Percentiles rank a stretch among this genome's conserved stretches.
Evolutionary conservation across 495 filamentous ascomycete species (phyloP).

Genomic region (Astrocystis sublimbata): DNA sequence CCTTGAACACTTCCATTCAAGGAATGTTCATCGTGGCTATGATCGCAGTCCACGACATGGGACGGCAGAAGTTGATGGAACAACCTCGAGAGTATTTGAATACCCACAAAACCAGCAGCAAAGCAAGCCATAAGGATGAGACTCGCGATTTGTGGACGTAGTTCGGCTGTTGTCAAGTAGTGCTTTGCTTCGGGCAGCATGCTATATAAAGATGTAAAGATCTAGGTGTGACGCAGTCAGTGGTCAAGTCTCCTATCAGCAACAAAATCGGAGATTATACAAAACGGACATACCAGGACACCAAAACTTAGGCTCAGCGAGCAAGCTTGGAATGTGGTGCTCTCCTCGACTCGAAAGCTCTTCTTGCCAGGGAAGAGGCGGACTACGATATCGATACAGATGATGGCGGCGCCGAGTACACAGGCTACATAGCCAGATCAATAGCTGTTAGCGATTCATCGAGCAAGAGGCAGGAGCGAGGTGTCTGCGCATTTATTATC

Average conservation of each 20-base stretch:
- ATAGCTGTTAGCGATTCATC: constrained; percentile 11
- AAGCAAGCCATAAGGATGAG: constrained; percentile 78
- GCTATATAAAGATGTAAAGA: constrained; percentile 91
- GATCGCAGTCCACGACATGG: constrained; percentile 91
- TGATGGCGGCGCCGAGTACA: constrained; percentile 76
- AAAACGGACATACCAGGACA: constrained; percentile 74
- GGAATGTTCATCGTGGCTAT: constrained; percentile 65
- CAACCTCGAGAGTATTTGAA: constrained; percentile 75
- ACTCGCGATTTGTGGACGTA: constrained; percentile 64
- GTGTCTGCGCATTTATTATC: constrained; percentile 9
- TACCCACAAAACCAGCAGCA: constrained; percentile 77
- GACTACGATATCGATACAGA: constrained; percentile 80
- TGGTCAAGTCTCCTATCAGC: constrained; percentile 11
- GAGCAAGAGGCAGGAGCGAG: constrained; percentile 11
- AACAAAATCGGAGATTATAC: constrained; percentile 5
- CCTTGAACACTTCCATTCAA: constrained; percentile 33
- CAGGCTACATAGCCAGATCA: constrained; percentile 58
- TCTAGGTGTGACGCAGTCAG: constrained; percentile 49
- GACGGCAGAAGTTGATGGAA: constrained; percentile 85
- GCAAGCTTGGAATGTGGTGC: constrained; percentile 80
- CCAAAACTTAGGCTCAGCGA: constrained; percentile 93
- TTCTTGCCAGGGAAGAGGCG: constrained; percentile 68
- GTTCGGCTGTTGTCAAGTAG: constrained; percentile 69
- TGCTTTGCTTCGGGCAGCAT: constrained; percentile 85
- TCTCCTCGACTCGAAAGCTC: constrained; percentile 85